Evolutionary conservation across 768 basidiomycete genomes (phyloP), one percentile per base, ranked within the genome.

Genomic region (Daedaleopsis nitida): DNA sequence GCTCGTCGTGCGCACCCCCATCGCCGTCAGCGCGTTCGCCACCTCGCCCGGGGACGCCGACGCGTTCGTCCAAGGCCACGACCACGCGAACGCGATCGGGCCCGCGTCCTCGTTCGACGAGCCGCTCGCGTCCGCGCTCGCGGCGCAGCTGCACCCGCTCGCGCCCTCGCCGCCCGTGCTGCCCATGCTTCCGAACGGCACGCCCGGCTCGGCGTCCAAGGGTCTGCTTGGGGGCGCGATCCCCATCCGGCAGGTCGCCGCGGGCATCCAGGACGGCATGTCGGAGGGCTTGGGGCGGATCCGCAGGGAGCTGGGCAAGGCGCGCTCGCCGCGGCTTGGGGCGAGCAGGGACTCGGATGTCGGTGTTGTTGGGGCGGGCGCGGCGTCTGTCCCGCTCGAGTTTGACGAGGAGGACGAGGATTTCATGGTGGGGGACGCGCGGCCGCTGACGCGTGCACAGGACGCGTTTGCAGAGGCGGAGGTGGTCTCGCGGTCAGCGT

Each of bases 161-260:
- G 63, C 68, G 45, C 68, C 76, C 19, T 73, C 58, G 1, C 71
- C 74, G 35, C 76, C 78, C 0, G 80, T 85, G 35, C 80, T 94
- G 1, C 94, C 94, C 0, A 91, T 92, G 85, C 80, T 89, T 39
- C 93, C 92, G 0, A 95, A 95, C 65, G 92, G 91, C 17, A 69
- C 71, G 1, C 70, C 73, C 5, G 76, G 77, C 3, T 75, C 76
- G 54, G 75, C 76, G 4, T 78, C 81, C 57, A 73, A 77, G 19
- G 27, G 27, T 7, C 68, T 69, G 3, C 70, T 72, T 27, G 73
- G 69, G 52, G 79, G 78, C 52, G 73, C 85, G 5, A 86, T 89
- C 8, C 86, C 86, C 1, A 86, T 88, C 23, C 76, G 84, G 6
- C 78, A 76, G 14, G 79, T 86, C 58, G 77, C 83, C 17, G 73